Percentiles rank a stretch among this genome's conserved stretches.
phyloP scores from a whole-genome alignment of 106 monocot species.

The Phalaenopsis equestris region DNA sequence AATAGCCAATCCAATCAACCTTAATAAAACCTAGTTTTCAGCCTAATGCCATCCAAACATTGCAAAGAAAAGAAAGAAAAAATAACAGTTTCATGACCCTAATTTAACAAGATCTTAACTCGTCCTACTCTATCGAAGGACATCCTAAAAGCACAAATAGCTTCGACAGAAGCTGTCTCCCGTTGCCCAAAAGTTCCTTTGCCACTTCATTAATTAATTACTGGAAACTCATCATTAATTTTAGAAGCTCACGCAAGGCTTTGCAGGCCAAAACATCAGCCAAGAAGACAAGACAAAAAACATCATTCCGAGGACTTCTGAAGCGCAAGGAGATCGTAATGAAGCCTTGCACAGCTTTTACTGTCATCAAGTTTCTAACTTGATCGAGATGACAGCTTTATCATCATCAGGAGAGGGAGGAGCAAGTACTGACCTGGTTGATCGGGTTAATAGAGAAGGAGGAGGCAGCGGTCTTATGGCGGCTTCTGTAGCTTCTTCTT shows the following conservation, averaged over 20 bases:
- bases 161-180: background rate
- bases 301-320: background rate
- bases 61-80: background rate
- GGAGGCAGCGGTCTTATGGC: slow-evolving; percentile 8
- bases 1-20: background rate
- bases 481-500: background rate
- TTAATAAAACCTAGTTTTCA: background rate
- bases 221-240: background rate
- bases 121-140: background rate
- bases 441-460: background rate
- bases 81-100: background rate
- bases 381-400: slow-evolving; percentile 25
- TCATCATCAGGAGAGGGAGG: slow-evolving; percentile 15
- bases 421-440: slow-evolving; percentile 17
- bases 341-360: background rate
- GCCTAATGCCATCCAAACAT: no score
- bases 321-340: background rate
- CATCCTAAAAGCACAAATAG: background rate
- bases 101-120: background rate
- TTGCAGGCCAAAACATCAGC: slow-evolving; percentile 24
- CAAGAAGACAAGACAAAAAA: slow-evolving; percentile 5
- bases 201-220: background rate
- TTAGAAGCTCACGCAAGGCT: slow-evolving; percentile 1
- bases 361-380: slow-evolving; percentile 14
- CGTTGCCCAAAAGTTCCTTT: background rate